Percentiles rank a stretch among this genome's conserved stretches.
These are phyloP conservation scores for Calonectria montana DNA, from an alignment of 2,329 filamentous ascomycete genomes.

Conservation along the genomic window DNA sequence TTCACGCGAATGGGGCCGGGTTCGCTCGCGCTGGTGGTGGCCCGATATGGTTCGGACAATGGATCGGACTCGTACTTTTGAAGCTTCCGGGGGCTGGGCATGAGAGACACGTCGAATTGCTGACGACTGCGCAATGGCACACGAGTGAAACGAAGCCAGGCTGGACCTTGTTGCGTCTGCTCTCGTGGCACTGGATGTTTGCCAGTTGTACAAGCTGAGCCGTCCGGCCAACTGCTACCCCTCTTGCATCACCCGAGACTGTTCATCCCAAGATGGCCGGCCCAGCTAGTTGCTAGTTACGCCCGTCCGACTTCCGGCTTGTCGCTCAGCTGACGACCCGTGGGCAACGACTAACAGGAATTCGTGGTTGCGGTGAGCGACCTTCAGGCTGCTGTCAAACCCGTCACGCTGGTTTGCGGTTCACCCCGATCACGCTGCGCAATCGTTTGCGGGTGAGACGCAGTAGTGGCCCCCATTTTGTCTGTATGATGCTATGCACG, in stretches of 20 bases:
- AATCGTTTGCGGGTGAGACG: background rate
- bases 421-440: background rate
- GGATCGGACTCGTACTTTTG: slow-evolving; percentile 14
- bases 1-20: slow-evolving; percentile 6
- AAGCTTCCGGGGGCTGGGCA: slow-evolving; percentile 11
- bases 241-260: background rate
- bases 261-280: background rate
- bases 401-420: background rate
- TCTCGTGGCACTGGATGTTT: background rate
- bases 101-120: background rate
- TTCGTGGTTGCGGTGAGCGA: background rate
- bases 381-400: background rate
- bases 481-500: slow-evolving; percentile 6
- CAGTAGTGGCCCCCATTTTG: background rate
- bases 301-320: background rate
- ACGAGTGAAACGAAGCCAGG: background rate
- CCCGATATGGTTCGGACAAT: slow-evolving; percentile 33
- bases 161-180: background rate
- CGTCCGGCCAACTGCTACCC: background rate
- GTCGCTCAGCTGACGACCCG: slow-evolving; percentile 9
- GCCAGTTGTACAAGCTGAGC: slow-evolving; percentile 6
- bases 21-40: slow-evolving; percentile 13
- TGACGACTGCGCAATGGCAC: background rate
- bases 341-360: background rate
- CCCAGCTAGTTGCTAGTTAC: background rate